Evolutionary conservation across 163 green algal species (phyloP), one percentile per base, ranked within the genome.

Genomic region (Volvox carteri): DNA sequence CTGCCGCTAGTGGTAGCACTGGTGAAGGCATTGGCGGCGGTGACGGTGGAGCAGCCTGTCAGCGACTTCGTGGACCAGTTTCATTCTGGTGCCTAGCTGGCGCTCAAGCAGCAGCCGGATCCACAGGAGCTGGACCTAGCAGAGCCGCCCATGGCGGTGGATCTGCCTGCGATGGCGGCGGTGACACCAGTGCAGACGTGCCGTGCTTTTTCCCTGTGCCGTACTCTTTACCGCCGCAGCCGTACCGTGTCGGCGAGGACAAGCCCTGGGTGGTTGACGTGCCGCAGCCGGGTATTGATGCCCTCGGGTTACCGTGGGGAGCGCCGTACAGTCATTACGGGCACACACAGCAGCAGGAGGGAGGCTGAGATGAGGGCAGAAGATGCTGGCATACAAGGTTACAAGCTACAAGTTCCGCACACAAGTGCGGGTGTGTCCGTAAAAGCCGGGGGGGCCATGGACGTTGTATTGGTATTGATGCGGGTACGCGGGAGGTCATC

Each of bases 201-300:
- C 5, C n/a, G 21, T 76, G 60, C 60, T 23, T 19, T 1, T 16
- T 86, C 8, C 78, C 78, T 1, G 78, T 86, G 58, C 78, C 78
- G 78, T 86, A 78, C 78, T 3, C 39, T 8, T 58, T 86, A n/a
- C 78, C 78, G 9, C 58, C 78, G 25, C 19, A 21, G 41, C 2
- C 28, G 28, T 86, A 86, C 78, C 41, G 25, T 30, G 54, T 12
- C 39, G 58, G 39, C 2, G 41, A 62, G 41, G 78, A 86, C 41
- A 14, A 58, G 12, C 78, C 78, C 7, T 86, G 78, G 78, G 25
- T n/a, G 4, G 78, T 86, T 6, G 78, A 86, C 42, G 39, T 25
- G 41, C 78, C 58, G 58, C 60, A 67, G 41, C 14, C 41, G 11
- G 78, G 58, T 2, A 6, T 77, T 42, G 78, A 86, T n/a, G 78